Evolutionary conservation across 768 basidiomycete species (phyloP), one percentile per base, ranked within the genome.

Genomic region (Suillus discolor): DNA sequence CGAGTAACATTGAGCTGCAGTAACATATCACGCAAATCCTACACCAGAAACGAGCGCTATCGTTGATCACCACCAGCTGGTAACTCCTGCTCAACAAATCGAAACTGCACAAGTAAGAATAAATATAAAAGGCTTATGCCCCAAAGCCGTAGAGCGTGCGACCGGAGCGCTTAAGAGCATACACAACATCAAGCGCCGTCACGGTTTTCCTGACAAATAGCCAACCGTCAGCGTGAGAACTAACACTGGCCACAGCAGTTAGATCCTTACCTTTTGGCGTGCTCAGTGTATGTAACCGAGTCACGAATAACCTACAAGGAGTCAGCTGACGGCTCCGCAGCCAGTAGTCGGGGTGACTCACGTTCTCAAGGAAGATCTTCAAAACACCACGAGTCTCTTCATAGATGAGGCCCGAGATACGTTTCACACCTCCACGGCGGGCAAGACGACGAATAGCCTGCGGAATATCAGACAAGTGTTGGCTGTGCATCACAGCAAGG

Each of bases 211-310:
- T 88, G 67, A 53, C 15, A 23, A 44, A 44, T 62, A 60, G 34
- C 2, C 15, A 54, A 34, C 71, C 44, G 71, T 62, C 11, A 31
- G 16, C 4, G 20, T 54, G 39, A 42, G 63, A 60, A 65, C 41
- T n/a, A 62, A 55, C 4, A 5, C 25, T 13, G 36, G 3, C 6
- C 6, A 53, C 16, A 1, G 20, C 18, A 7, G 0, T 6, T 16
- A 34, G 25, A 42, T 41, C 36, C 69, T 55, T 36, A 78, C 76
- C 91, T 85, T 81, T 95, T 95, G 61, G 93, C 93, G 81, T 96
- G 93, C 78, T 96, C 93, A 45, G 94, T 95, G 83, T 96, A 95
- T 62, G 93, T 96, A 70, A 95, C 93, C 2, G 92, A 93, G 81
- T 95, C 93, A 71, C 93, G 89, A 73, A 95, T 94, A 72, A 94